Percentiles rank a stretch among this genome's conserved stretches.
Conservation (phyloP, 2,329 filamentous ascomycete genomes). For the Fusarium humuli region DNA sequence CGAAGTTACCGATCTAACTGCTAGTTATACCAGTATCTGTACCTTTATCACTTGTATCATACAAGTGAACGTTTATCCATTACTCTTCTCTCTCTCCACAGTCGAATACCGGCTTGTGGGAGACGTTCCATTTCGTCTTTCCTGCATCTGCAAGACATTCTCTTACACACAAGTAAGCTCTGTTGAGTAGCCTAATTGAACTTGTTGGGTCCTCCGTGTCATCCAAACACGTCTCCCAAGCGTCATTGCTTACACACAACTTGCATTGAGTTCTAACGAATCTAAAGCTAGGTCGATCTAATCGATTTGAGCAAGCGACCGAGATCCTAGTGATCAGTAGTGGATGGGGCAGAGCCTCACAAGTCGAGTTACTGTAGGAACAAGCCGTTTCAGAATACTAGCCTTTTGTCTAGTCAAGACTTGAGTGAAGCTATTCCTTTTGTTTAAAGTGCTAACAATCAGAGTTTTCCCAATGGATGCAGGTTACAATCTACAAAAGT, state of each 20-base stretch:
- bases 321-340: constrained; percentile 2
- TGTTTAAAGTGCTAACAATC: neutral
- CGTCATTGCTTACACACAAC: constrained; percentile 8
- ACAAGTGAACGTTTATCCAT: neutral
- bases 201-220: neutral
- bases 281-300: constrained; percentile 10
- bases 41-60: neutral
- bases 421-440: neutral
- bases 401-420: neutral
- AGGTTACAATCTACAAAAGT: neutral
- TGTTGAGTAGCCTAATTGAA: neutral
- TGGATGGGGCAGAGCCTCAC: constrained; percentile 9
- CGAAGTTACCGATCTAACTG: neutral
- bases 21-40: neutral
- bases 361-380: constrained; percentile 5
- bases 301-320: constrained; percentile 1
- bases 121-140: neutral
- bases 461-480: neutral
- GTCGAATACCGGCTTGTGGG: neutral
- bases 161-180: constrained; percentile 1
- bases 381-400: neutral
- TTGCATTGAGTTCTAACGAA: constrained; percentile 22
- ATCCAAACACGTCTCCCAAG: constrained; percentile 10
- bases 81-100: neutral
- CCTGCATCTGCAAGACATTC: neutral